Evolutionary conservation across 768 basidiomycete species (phyloP).

Genomic region (Pulveroboletus sp.): DNA sequence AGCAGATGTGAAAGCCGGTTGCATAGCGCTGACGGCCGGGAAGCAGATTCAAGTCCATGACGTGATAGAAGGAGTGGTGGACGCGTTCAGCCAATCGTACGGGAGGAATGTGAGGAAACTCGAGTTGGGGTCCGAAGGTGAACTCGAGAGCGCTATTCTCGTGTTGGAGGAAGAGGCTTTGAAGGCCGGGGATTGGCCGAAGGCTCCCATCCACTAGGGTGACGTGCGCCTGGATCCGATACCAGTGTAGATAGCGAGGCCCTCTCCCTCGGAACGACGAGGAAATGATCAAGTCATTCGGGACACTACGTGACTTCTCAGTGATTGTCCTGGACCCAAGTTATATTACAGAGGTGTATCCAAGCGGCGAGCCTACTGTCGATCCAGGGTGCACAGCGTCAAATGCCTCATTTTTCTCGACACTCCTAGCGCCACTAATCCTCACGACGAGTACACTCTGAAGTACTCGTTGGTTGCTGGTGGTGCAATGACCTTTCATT

Average conservation of each 20-base stretch:
- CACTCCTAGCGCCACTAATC: conserved; percentile 60
- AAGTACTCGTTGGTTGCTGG: conserved; percentile 36
- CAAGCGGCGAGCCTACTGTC: conserved; percentile 49
- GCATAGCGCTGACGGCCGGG: conserved; percentile 47
- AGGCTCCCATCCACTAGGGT: conserved; percentile 8
- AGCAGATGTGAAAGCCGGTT: conserved; percentile 73
- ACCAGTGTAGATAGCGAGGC: too few relatives aligned
- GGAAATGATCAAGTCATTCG: too few relatives aligned
- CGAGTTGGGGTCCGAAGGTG: conserved; percentile 39
- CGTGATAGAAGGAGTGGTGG: conserved; percentile 49
- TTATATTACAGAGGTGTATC: too few relatives aligned
- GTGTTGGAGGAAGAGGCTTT: conserved; percentile 43
- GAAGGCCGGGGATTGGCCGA: conserved; percentile 40
- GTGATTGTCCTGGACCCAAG: too few relatives aligned
- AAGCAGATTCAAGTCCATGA: conserved; percentile 38
- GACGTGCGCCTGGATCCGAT: background rate
- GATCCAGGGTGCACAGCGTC: too few relatives aligned
- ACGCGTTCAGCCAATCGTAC: conserved; percentile 44
- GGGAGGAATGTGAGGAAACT: conserved; percentile 46
- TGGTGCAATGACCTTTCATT: conserved; percentile 37
- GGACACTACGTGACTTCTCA: too few relatives aligned
- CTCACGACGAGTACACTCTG: conserved; percentile 51
- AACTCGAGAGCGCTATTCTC: conserved; percentile 44
- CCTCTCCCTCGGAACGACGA: too few relatives aligned
- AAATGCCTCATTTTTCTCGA: conserved; percentile 63